These are phyloP conservation scores for Coniochaeta ligniaria DNA, from an alignment of 2,329 filamentous ascomycete species.

Conservation along the genomic window DNA sequence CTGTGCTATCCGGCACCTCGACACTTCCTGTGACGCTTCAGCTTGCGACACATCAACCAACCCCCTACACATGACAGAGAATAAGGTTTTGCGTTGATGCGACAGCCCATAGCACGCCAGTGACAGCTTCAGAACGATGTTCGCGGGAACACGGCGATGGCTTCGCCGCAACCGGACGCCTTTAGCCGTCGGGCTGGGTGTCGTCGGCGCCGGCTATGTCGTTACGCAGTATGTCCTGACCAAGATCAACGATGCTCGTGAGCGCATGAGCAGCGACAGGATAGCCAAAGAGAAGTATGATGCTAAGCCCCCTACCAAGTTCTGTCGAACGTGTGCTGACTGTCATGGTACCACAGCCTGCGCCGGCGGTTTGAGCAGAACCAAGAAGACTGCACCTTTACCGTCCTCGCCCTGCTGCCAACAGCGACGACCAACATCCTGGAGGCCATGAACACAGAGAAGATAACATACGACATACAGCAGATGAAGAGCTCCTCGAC, in stretches of 20 bases:
- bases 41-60: neutral
- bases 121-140: slow-evolving; percentile 34
- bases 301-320: neutral
- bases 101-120: neutral
- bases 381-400: slow-evolving; percentile 97
- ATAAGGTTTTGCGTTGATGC: neutral
- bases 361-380: slow-evolving; percentile 97
- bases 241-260: slow-evolving; percentile 87
- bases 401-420: slow-evolving; percentile 88
- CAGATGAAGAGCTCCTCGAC: slow-evolving; percentile 68
- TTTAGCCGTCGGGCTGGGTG: slow-evolving; percentile 78
- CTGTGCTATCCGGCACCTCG: neutral
- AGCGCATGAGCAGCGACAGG: slow-evolving; percentile 93
- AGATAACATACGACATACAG: slow-evolving; percentile 88
- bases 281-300: slow-evolving; percentile 93
- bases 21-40: neutral
- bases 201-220: slow-evolving; percentile 85
- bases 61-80: neutral
- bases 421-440: slow-evolving; percentile 87
- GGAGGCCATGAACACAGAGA: slow-evolving; percentile 81
- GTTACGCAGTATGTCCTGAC: slow-evolving; percentile 86
- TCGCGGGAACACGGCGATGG: slow-evolving; percentile 77
- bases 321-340: neutral
- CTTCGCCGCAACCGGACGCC: slow-evolving; percentile 85
- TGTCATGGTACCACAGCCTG: slow-evolving; percentile 49